These are phyloP conservation scores for Buxus sempervirens DNA, from an alignment of 164 flowering plant genomes.

Conservation along the genomic window DNA sequence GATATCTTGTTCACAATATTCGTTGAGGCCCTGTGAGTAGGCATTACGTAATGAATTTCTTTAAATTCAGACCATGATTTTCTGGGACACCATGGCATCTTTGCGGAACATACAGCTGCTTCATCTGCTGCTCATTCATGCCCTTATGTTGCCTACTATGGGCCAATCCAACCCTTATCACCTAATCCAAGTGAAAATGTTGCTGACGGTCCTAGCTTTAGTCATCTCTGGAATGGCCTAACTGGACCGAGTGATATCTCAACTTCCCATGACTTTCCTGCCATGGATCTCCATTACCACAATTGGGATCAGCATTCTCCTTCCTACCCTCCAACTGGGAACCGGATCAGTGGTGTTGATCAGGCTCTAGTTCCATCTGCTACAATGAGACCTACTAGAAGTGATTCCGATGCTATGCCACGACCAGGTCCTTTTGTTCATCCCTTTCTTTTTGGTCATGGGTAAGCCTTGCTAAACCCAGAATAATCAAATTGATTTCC, in stretches of 20 bases:
- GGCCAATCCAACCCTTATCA: slow-evolving; percentile 70
- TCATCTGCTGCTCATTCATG: slow-evolving; percentile 79
- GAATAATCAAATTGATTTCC: not conserved
- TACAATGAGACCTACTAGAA: slow-evolving; percentile 43
- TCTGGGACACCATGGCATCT: slow-evolving; percentile 62
- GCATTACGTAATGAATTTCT: not conserved
- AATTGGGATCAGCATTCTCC: slow-evolving; percentile 24
- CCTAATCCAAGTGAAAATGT: slow-evolving; percentile 55
- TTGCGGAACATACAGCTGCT: slow-evolving; percentile 66
- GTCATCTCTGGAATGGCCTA: slow-evolving; percentile 60
- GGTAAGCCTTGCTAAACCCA: slow-evolving; percentile 33
- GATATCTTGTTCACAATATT: not conserved
- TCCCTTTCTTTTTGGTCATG: slow-evolving; percentile 58
- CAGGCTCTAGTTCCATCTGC: slow-evolving; percentile 43
- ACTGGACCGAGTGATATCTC: slow-evolving; percentile 51
- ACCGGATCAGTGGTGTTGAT: slow-evolving; percentile 37
- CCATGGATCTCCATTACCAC: slow-evolving; percentile 25
- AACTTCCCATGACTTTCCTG: slow-evolving; percentile 53
- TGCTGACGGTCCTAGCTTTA: slow-evolving; percentile 57
- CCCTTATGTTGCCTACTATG: slow-evolving; percentile 70
- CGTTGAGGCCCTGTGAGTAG: not conserved
- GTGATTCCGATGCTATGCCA: slow-evolving; percentile 43
- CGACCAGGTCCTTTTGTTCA: slow-evolving; percentile 53
- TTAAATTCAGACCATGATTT: slow-evolving; percentile 72
- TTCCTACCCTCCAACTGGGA: slow-evolving; percentile 28